These are phyloP conservation scores for Gilbertella persicaria DNA, from an alignment of 371 early-diverging fungal species.

Conservation along the genomic window DNA sequence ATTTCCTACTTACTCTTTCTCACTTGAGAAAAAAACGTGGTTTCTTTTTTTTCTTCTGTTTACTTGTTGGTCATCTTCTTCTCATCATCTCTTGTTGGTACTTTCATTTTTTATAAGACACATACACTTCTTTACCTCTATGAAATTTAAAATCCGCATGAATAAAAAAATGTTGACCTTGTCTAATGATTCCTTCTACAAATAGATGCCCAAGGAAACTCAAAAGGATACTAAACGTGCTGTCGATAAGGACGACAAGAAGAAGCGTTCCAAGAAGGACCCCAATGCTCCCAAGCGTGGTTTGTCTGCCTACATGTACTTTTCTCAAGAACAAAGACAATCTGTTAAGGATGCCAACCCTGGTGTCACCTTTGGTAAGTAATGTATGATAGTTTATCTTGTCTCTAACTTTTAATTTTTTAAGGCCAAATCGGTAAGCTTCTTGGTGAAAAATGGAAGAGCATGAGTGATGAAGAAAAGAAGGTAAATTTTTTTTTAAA, in stretches of 20 bases:
- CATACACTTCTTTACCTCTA: background rate
- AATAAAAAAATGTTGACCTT: background rate
- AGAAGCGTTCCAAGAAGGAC: slow-evolving; percentile 57
- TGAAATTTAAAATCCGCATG: background rate
- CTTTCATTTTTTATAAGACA: background rate
- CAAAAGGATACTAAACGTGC: slow-evolving; percentile 23
- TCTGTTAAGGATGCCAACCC: slow-evolving; percentile 74
- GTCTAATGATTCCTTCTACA: background rate
- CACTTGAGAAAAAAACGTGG: background rate
- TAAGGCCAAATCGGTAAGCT: slow-evolving; percentile 69
- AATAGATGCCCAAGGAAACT: slow-evolving; percentile 34
- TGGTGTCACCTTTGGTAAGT: slow-evolving; percentile 70
- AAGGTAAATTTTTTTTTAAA: slow-evolving; percentile 19
- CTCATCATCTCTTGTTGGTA: background rate
- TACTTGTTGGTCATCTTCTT: background rate
- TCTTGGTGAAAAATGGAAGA: slow-evolving; percentile 79
- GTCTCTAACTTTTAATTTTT: background rate
- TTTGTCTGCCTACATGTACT: slow-evolving; percentile 65
- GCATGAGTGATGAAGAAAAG: slow-evolving; percentile 60
- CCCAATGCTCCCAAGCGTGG: slow-evolving; percentile 74
- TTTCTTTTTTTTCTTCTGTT: background rate
- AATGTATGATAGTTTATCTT: background rate
- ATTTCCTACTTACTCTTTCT: background rate
- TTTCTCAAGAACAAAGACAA: slow-evolving; percentile 69
- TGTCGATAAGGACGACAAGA: slow-evolving; percentile 17